A percentile compares a stretch with the other conserved stretches of the same genome.
These are phyloP conservation scores for Leccinum ochraceum DNA, from an alignment of 768 basidiomycete species.

Conservation along the genomic window DNA sequence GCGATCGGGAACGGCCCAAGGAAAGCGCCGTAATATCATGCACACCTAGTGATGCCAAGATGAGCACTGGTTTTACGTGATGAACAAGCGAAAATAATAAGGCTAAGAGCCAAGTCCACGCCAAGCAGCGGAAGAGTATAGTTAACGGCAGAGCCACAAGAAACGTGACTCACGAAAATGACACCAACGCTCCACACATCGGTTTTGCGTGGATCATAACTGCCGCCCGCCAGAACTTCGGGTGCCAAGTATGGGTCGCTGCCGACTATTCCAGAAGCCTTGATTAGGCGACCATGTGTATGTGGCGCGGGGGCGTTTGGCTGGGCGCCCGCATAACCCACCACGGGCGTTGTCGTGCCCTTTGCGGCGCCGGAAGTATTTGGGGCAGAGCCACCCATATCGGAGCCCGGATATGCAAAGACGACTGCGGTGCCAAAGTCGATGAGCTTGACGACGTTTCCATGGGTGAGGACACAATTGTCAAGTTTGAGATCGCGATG, in stretches of 20 bases:
- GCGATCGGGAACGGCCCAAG: conserved; percentile 97
- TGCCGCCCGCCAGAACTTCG: conserved; percentile 79
- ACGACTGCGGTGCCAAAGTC: conserved; percentile 99
- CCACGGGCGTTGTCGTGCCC: conserved; percentile 5
- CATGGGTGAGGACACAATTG: conserved; percentile 98
- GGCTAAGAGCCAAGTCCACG: not conserved
- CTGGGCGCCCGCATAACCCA: conserved; percentile 23
- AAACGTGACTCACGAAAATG: conserved; percentile 74
- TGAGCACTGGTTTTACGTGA: conserved; percentile 17
- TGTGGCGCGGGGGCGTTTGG: conserved; percentile 38
- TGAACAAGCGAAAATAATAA: conserved; percentile 5
- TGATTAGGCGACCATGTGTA: conserved; percentile 43
- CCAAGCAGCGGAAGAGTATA: not conserved
- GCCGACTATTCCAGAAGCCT: conserved; percentile 89
- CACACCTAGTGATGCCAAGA: conserved; percentile 44
- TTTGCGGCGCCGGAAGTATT: conserved; percentile 10
- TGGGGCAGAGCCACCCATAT: conserved; percentile 42
- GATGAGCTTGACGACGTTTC: conserved; percentile 96
- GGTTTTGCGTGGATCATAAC: conserved; percentile 94
- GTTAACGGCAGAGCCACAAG: not conserved
- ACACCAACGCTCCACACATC: conserved; percentile 99
- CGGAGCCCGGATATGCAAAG: conserved; percentile 96
- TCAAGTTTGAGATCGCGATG: conserved; percentile 99
- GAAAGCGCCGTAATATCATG: conserved; percentile 96
- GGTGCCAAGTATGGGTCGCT: conserved; percentile 98